These are phyloP conservation scores for Pythium insidiosum DNA, from an alignment of 352 stramenopile species.

Conservation along the genomic window DNA sequence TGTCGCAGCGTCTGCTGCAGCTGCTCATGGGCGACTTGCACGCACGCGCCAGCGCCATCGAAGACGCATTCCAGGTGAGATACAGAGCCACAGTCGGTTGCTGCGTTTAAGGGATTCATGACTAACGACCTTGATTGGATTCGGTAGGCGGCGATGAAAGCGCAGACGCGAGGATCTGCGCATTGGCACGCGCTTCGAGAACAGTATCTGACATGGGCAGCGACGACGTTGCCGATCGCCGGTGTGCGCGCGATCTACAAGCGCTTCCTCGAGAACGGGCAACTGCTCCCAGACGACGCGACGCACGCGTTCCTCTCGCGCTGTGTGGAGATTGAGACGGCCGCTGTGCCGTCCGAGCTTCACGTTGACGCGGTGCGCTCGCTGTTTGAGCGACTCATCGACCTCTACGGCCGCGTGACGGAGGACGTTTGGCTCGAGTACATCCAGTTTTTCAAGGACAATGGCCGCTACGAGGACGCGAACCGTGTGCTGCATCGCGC, in stretches of 20 bases:
- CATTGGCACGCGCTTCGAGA: constrained; percentile 51
- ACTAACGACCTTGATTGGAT: background rate
- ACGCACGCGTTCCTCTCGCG: constrained; percentile 60
- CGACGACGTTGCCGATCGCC: constrained; percentile 20
- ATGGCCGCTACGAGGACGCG: constrained; percentile 38
- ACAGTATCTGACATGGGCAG: constrained; percentile 61
- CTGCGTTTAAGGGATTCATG: background rate
- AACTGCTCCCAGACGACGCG: constrained; percentile 47
- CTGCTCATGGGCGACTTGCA: constrained; percentile 27
- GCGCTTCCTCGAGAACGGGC: constrained; percentile 54
- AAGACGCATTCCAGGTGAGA: constrained; percentile 35
- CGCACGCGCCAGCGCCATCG: constrained; percentile 17
- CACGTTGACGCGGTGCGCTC: constrained; percentile 34
- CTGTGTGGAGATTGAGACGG: constrained; percentile 69
- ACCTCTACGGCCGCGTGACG: constrained; percentile 48
- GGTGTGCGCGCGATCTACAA: constrained; percentile 48
- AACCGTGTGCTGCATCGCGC: constrained; percentile 64
- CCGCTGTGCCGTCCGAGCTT: constrained; percentile 19
- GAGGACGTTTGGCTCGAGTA: constrained; percentile 76
- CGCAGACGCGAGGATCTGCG: constrained; percentile 32
- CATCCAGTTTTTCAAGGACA: constrained; percentile 45
- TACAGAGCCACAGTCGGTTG: background rate
- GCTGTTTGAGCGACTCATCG: constrained; percentile 80
- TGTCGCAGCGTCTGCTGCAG: constrained; percentile 49
- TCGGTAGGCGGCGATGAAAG: constrained; percentile 30